Evolutionary conservation across 176 grass and related monocot genomes (phyloP), one percentile per base, ranked within the genome.

Genomic region (Raddia distichophylla): DNA sequence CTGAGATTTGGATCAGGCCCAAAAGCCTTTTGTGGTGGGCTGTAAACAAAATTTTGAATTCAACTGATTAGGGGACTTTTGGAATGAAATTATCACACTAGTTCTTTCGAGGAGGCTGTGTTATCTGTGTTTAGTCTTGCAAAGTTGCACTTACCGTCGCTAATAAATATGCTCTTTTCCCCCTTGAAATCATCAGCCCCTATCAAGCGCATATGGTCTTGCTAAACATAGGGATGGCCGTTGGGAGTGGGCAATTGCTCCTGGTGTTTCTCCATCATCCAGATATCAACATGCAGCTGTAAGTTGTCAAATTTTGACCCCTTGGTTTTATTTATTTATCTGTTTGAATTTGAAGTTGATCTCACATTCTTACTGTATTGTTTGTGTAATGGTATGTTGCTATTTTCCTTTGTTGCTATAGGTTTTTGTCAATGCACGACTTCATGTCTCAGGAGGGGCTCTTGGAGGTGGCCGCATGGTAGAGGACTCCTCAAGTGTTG

Each of bases 171-270:
- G 15, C 0, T 63, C 68, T 73, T 32, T 74, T 67, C 20, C 63
- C 52, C 18, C 18, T 3, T 86, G 32, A 73, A 48, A 89, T 65
- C 46, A 80, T 58, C 80, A 99, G 96, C 93, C 96, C 27, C 64
- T 99, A 7, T 88, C 93, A 67, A 95, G 89, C 90, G 96, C 91
- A 4, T 99, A 95, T 86, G 96, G 96, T 84, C 96, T 99, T 67
- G 96, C 96, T 86, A 99, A 94, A 84, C 96, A 99, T 84, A 99
- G 96, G 73, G 96, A 99, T 88, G 96, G 96, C 13, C 88, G 96
- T 56, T 99, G 96, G 96, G 96, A 99, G 85, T 99, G 96, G 96
- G 96, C 96, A 77, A 99, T 99, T 73, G 96, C 96, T 79, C 96
- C 96, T 87, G 93, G 96, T 32, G 88, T 95, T 47, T 95, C 96